Conservation (phyloP, 108 stramenopile species). For the Conticribra weissflogii region DNA sequence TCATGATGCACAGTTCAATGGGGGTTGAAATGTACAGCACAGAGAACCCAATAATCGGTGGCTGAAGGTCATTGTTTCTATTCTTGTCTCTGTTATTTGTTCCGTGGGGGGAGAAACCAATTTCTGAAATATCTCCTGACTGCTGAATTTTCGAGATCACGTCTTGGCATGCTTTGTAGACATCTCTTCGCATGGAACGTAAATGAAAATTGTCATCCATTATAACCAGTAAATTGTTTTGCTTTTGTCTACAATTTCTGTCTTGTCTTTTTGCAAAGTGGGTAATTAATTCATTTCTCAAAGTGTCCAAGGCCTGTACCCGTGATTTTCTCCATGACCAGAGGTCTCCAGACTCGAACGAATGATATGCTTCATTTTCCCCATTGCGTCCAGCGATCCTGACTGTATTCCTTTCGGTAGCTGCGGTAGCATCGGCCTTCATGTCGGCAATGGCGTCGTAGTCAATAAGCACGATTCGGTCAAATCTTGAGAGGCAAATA, state of each 20-base stretch:
- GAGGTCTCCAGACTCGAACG: slow-evolving; percentile 29
- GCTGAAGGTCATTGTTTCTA: too few relatives aligned
- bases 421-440: too few relatives aligned
- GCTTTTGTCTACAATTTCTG: background rate
- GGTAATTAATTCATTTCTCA: slow-evolving; percentile 44
- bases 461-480: slow-evolving; percentile 52
- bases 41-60: slow-evolving; percentile 55
- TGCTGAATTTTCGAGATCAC: too few relatives aligned
- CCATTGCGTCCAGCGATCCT: slow-evolving; percentile 7
- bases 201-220: slow-evolving; percentile 87
- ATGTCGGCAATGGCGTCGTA: slow-evolving; percentile 63
- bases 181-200: slow-evolving; percentile 78
- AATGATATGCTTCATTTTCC: background rate
- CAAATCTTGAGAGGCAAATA: background rate
- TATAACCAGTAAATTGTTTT: slow-evolving; percentile 48
- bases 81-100: too few relatives aligned
- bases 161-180: slow-evolving; percentile 59
- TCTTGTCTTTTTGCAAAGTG: slow-evolving; percentile 19
- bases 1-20: slow-evolving; percentile 55
- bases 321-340: slow-evolving; percentile 76
- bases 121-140: too few relatives aligned
- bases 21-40: slow-evolving; percentile 59
- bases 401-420: too few relatives aligned
- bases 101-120: too few relatives aligned
- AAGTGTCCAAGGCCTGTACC: slow-evolving; percentile 42